Conservation (phyloP, 805 yeast species). For the Kodamaea sagamina region DNA sequence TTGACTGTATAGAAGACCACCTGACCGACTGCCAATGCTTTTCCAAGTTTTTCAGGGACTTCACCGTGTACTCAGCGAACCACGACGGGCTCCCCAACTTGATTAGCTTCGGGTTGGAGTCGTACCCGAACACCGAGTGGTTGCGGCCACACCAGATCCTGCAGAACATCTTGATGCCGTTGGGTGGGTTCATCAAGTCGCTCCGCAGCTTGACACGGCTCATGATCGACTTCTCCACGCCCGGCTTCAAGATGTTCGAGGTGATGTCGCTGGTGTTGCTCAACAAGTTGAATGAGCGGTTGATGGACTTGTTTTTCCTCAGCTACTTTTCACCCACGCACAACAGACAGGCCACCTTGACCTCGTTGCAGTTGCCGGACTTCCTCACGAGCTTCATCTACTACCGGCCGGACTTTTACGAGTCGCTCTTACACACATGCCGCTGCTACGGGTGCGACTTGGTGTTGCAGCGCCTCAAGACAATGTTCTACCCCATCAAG, state of each 20-base stretch:
- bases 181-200: constrained; percentile 31
- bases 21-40: constrained; percentile 29
- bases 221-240: constrained; percentile 35
- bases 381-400: constrained; percentile 39
- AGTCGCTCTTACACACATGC: constrained; percentile 38
- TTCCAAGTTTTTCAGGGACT: constrained; percentile 29
- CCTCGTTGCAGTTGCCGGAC: constrained; percentile 33
- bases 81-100: constrained; percentile 35
- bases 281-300: constrained; percentile 34
- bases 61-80: constrained; percentile 21
- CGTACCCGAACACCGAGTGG: constrained; percentile 38
- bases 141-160: constrained; percentile 36
- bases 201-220: constrained; percentile 26
- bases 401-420: constrained; percentile 38
- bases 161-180: constrained; percentile 31
- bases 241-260: constrained; percentile 40
- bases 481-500: constrained; percentile 24
- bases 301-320: constrained; percentile 39
- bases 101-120: constrained; percentile 29
- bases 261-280: constrained; percentile 31
- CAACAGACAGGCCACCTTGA: constrained; percentile 2
- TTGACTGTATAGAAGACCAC: constrained; percentile 34
- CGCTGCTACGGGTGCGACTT: constrained; percentile 37
- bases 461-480: constrained; percentile 25
- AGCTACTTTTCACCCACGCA: constrained; percentile 20